Evolutionary conservation across 2,329 filamentous ascomycete genomes (phyloP).

Genomic region (Rhexocercosporidium sp.): DNA sequence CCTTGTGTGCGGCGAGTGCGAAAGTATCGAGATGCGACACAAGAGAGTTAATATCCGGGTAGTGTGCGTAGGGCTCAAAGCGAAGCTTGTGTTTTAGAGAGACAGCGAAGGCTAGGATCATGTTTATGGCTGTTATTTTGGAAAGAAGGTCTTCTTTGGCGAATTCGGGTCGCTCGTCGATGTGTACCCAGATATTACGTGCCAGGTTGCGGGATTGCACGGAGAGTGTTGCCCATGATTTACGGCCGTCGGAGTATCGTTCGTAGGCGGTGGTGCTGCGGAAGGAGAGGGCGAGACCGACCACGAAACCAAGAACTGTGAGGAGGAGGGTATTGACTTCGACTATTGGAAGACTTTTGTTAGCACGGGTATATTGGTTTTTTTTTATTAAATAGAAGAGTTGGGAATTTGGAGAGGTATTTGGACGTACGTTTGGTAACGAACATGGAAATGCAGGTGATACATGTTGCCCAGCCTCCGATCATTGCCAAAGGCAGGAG

Average conservation of each 20-base stretch:
- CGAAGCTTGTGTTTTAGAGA: slow-evolving; percentile 82
- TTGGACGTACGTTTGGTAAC: slow-evolving; percentile 19
- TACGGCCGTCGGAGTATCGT: slow-evolving; percentile 68
- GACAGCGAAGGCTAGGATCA: slow-evolving; percentile 78
- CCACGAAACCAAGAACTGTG: slow-evolving; percentile 81
- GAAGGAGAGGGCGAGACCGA: slow-evolving; percentile 79
- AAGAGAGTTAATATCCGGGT: slow-evolving; percentile 73
- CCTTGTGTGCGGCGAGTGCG: slow-evolving; percentile 59
- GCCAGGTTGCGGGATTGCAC: slow-evolving; percentile 70
- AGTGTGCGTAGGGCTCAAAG: slow-evolving; percentile 81
- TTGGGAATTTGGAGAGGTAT: too few relatives aligned
- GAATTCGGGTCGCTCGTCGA: slow-evolving; percentile 60
- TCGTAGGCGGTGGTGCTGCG: slow-evolving; percentile 80
- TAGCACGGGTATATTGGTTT: too few relatives aligned
- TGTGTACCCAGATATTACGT: slow-evolving; percentile 84
- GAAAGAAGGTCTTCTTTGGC: slow-evolving; percentile 71
- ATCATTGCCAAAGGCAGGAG: slow-evolving; percentile 70
- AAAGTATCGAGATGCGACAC: slow-evolving; percentile 78
- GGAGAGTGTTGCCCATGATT: slow-evolving; percentile 65
- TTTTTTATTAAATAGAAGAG: too few relatives aligned
- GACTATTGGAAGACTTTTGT: slow-evolving; percentile 40
- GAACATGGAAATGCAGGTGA: slow-evolving; percentile 58
- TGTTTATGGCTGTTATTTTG: slow-evolving; percentile 72
- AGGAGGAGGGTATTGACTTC: slow-evolving; percentile 71
- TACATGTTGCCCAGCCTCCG: slow-evolving; percentile 66